A percentile compares a stretch with the other conserved stretches of the same genome.
These are phyloP conservation scores for Diaporthe nobilis DNA, from an alignment of 2,329 filamentous ascomycete species.

Conservation along the genomic window DNA sequence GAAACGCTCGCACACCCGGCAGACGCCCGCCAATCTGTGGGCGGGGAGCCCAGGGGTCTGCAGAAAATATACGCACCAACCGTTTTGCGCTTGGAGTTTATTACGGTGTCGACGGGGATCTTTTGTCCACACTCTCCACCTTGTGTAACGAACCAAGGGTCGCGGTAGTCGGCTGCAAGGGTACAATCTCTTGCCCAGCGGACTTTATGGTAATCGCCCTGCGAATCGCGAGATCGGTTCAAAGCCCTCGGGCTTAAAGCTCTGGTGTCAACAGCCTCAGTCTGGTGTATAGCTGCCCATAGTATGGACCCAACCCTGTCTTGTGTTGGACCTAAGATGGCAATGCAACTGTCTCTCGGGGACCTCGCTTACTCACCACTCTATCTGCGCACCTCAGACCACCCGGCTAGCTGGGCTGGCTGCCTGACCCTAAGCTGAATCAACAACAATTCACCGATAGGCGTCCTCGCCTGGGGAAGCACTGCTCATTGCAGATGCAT, in stretches of 20 bases:
- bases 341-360: constrained; percentile 20
- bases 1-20: background rate
- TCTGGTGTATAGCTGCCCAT: background rate
- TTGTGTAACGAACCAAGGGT: constrained; percentile 17
- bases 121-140: constrained; percentile 24
- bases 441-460: background rate
- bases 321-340: background rate
- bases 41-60: constrained; percentile 3
- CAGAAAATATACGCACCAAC: background rate
- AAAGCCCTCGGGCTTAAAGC: background rate
- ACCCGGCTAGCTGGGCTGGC: background rate
- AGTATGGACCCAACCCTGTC: background rate
- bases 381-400: constrained; percentile 9
- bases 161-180: constrained; percentile 9
- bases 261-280: background rate
- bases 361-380: constrained; percentile 36
- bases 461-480: background rate
- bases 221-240: constrained; percentile 7
- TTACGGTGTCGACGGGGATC: constrained; percentile 16
- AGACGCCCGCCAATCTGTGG: constrained; percentile 2
- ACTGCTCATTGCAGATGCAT: background rate
- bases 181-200: background rate
- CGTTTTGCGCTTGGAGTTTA: constrained; percentile 2
- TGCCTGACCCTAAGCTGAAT: background rate
- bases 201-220: constrained; percentile 1